Evolutionary conservation across 208 protist genomes (phyloP).

Genomic region (Lotmaria passim): DNA sequence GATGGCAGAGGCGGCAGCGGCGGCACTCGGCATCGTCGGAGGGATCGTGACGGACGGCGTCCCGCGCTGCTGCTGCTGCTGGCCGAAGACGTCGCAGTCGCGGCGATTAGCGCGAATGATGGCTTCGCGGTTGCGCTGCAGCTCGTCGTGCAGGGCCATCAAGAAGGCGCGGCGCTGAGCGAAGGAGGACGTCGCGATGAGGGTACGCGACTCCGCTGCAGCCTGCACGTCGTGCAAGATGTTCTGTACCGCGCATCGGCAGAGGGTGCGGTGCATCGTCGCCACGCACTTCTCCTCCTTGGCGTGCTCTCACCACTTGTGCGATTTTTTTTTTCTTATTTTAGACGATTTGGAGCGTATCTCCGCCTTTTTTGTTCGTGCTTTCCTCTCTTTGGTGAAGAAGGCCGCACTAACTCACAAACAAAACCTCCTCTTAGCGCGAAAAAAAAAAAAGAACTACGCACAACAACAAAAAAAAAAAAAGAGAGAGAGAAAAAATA

Average conservation of each 20-base stretch:
- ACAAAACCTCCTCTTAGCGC: too few relatives aligned
- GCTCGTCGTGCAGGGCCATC: constrained; percentile 39
- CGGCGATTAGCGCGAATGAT: constrained; percentile 52
- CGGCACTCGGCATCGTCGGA: constrained; percentile 23
- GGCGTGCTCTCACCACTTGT: too few relatives aligned
- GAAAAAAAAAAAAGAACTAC: too few relatives aligned
- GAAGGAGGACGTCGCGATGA: constrained; percentile 41
- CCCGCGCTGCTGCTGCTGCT: constrained; percentile 44
- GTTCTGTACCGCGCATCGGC: constrained; percentile 23
- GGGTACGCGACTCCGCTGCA: constrained; percentile 43
- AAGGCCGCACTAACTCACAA: too few relatives aligned
- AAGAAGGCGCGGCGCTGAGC: constrained; percentile 56
- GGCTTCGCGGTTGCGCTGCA: constrained; percentile 31
- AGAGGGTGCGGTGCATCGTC: constrained; percentile 15
- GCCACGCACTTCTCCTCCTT: too few relatives aligned
- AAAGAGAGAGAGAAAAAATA: too few relatives aligned
- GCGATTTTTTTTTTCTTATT: too few relatives aligned
- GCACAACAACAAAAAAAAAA: too few relatives aligned
- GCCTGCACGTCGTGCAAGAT: constrained; percentile 54
- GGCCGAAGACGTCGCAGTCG: constrained; percentile 51
- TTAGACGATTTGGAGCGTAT: too few relatives aligned
- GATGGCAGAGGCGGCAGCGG: constrained; percentile 4
- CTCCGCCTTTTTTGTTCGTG: too few relatives aligned
- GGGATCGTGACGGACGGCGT: constrained; percentile 32
- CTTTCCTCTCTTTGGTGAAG: too few relatives aligned